Conservation (phyloP, 306 rosid species). For the Trifolium fragiferum region DNA sequence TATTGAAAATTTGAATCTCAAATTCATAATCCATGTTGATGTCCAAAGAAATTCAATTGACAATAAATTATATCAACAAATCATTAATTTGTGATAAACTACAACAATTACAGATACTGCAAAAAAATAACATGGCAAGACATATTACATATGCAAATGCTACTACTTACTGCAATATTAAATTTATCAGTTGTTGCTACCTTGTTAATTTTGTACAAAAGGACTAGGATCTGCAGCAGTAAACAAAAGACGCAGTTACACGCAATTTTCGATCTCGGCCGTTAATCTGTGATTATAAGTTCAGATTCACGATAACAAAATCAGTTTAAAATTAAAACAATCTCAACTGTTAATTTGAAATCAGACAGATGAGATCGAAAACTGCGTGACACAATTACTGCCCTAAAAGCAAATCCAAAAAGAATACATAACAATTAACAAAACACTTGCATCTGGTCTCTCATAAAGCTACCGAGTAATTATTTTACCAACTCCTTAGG, state of each 20-base stretch:
- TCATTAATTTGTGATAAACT: constrained; percentile 40
- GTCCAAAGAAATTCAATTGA: background rate
- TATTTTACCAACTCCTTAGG: constrained; percentile 69
- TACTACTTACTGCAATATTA: constrained; percentile 38
- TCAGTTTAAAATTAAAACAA: background rate
- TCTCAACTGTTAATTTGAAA: background rate
- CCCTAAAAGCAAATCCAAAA: background rate
- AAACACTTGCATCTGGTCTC: constrained; percentile 20
- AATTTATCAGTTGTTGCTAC: constrained; percentile 32
- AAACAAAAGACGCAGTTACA: background rate
- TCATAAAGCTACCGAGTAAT: constrained; percentile 32
- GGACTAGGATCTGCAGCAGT: background rate
- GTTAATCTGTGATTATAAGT: background rate
- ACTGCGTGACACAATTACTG: background rate
- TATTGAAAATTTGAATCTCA: background rate
- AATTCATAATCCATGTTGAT: background rate
- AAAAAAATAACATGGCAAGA: constrained; percentile 9
- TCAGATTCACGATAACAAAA: background rate
- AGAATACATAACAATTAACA: constrained; percentile 38
- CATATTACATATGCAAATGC: constrained; percentile 39
- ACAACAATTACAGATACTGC: constrained; percentile 42
- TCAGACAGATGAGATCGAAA: constrained; percentile 5
- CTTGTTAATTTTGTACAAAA: constrained; percentile 62
- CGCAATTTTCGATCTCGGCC: constrained; percentile 4
- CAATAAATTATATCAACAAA: constrained; percentile 23